Conservation (phyloP, 2,329 filamentous ascomycete species). For the Bertia moriformis region DNA sequence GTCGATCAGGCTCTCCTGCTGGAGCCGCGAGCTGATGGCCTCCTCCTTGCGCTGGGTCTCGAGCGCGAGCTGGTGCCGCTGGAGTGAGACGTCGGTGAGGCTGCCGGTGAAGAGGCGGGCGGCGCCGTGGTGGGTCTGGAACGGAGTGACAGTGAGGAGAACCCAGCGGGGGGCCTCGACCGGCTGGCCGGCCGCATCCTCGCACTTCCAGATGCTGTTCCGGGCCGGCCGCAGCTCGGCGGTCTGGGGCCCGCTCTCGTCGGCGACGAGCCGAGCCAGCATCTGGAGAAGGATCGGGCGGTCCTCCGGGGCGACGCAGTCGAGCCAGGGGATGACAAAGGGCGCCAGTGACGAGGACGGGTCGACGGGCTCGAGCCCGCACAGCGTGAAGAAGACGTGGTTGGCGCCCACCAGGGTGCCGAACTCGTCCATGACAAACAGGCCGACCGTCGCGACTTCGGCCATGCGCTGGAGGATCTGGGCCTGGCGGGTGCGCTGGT, state of each 20-base stretch:
- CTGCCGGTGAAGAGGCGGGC: constrained; percentile 33
- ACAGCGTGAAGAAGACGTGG: constrained; percentile 36
- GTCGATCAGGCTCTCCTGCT: constrained; percentile 72
- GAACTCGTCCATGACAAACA: constrained; percentile 36
- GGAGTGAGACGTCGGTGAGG: constrained; percentile 30
- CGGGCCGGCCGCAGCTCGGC: constrained; percentile 32
- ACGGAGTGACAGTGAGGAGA: constrained; percentile 32
- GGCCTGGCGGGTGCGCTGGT: constrained; percentile 31
- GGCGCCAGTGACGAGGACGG: no score
- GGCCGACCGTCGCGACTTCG: constrained; percentile 35
- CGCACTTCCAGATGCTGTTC: constrained; percentile 26
- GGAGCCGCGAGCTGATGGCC: constrained; percentile 43
- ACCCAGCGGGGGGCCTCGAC: constrained; percentile 31
- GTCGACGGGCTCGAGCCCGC: constrained; percentile 28
- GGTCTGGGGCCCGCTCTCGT: constrained; percentile 25
- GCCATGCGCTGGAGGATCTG: constrained; percentile 38
- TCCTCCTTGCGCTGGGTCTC: constrained; percentile 35
- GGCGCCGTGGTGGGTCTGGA: constrained; percentile 26
- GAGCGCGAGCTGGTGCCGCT: constrained; percentile 33
- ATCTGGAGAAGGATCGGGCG: constrained; percentile 21
- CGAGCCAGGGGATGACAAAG: constrained; percentile 25
- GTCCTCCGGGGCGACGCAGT: constrained; percentile 29
- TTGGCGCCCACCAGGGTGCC: constrained; percentile 34
- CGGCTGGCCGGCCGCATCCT: constrained; percentile 27
- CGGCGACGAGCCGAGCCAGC: constrained; percentile 21